Base-by-base conservation (phyloP, 768 basidiomycete genomes). In the Panellus pusillus region DNA sequence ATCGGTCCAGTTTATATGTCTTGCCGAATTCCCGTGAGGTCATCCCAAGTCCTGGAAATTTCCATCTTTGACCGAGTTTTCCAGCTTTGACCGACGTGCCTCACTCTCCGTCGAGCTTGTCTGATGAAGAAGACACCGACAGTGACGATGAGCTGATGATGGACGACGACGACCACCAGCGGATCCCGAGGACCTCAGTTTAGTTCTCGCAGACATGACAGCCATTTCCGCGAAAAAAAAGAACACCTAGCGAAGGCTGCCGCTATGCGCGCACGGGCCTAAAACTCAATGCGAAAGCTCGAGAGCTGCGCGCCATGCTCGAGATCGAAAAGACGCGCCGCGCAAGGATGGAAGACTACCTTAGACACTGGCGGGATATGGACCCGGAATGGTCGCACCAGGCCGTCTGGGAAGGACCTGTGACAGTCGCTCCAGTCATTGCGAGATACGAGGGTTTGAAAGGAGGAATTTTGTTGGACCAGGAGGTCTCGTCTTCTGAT, bases 401-500 rank as follows among this genome's bases (percentile, higher is more conserved):
- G 4, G 56, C 45, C 1, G 20, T 52, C 2, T 57, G 56, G 56
- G 50, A 32, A 9, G 40, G 50, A 8, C 13, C 42, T 14, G 17
- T 57, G 12, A 44, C 46, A 1, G 4, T 57, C 19, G 56, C 51
- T 18, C 50, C 50, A 2, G 50, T 52, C 3, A 6, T 44, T 3
- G 32, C 9, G 1, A 17, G 56, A 13, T 44, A 39, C 14, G 40
- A 41, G 15, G 18, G 36, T 28, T 4, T 40, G 6, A 55, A 51
- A 31, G 55, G 45, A 2, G 28, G 18, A 1, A 14, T 40, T 17
- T 15, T 57, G n/a, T 38, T 44, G 44, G 56, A 57, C 1, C 14
- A 17, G 50, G 56, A 57, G 45, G 47, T 57, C 20, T 17, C 19
- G 13, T 28, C 42, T 13, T 47, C 45, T 12, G 56, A 57, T 35